phyloP scores from a whole-genome alignment of 371 early-diverging fungal genomes.

The Apophysomyces elegans region DNA sequence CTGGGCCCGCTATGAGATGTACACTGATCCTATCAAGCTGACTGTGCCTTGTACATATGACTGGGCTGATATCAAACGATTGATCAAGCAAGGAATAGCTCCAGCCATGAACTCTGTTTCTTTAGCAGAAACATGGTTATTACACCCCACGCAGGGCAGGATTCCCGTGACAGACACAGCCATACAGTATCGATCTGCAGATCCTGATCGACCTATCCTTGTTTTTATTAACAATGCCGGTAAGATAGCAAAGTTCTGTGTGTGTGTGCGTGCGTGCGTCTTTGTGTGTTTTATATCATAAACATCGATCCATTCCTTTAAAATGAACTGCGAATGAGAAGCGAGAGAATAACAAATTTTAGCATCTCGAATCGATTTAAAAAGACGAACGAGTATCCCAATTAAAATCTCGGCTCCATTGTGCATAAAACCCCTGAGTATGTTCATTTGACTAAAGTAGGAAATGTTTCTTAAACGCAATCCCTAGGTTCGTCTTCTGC shows the following conservation, averaged over 20 bases:
- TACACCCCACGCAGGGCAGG: conserved; percentile 4
- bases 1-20: background rate
- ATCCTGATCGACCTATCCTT: background rate
- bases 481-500: background rate
- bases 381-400: conserved; percentile 7
- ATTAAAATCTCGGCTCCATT: conserved; percentile 9
- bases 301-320: background rate
- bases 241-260: background rate
- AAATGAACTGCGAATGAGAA: background rate
- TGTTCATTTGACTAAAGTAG: conserved; percentile 4
- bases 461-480: background rate
- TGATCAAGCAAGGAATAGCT: conserved; percentile 9
- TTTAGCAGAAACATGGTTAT: conserved; percentile 10
- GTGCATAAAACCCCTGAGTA: conserved; percentile 5
- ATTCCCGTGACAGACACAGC: conserved; percentile 2
- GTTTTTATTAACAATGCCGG: background rate
- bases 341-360: background rate
- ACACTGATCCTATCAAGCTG: conserved; percentile 13
- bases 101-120: conserved; percentile 5
- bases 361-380: conserved; percentile 9
- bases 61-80: conserved; percentile 14
- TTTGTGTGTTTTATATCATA: too few species aligned
- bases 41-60: conserved; percentile 8
- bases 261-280: too few species aligned
- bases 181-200: background rate